Evolutionary conservation across 164 flowering plant species (phyloP).

Genomic region (Stephania japonica): DNA sequence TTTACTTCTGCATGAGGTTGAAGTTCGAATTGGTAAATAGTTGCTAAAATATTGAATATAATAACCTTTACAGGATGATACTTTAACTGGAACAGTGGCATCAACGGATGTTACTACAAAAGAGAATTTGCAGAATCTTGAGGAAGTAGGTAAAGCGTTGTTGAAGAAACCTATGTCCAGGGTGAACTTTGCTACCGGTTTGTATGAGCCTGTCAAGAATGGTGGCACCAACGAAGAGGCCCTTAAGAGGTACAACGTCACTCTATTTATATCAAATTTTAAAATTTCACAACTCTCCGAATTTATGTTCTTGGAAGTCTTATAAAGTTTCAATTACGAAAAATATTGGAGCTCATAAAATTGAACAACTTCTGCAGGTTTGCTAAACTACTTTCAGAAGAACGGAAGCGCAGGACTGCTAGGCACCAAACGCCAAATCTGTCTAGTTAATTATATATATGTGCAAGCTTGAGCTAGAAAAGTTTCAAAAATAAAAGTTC

Average conservation of each 20-base stretch:
- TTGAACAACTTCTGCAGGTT: slow-evolving; percentile 19
- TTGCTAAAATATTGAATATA: not conserved
- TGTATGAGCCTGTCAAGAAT: slow-evolving; percentile 13
- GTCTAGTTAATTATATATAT: not conserved
- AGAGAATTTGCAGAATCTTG: slow-evolving; percentile 30
- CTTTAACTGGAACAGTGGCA: slow-evolving; percentile 20
- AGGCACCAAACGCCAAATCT: not conserved
- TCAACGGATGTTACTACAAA: slow-evolving; percentile 28
- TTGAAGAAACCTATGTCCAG: slow-evolving; percentile 33
- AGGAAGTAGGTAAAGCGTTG: slow-evolving; percentile 26
- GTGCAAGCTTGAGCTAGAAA: too few species aligned
- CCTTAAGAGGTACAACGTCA: slow-evolving; percentile 25
- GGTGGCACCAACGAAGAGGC: slow-evolving; percentile 34
- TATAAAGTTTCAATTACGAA: too few species aligned
- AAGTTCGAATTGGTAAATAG: too few species aligned
- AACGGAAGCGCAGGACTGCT: slow-evolving; percentile 13
- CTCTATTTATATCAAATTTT: not conserved
- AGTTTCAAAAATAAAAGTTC: too few species aligned
- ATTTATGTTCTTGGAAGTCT: too few species aligned
- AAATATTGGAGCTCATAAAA: not conserved
- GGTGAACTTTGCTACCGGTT: slow-evolving; percentile 30
- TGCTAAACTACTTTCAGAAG: slow-evolving; percentile 26
- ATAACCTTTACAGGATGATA: slow-evolving; percentile 19
- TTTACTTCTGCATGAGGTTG: too few species aligned
- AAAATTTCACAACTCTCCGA: too few species aligned